phyloP scores from a whole-genome alignment of 768 basidiomycete genomes.

The Pulveroboletus frians region DNA sequence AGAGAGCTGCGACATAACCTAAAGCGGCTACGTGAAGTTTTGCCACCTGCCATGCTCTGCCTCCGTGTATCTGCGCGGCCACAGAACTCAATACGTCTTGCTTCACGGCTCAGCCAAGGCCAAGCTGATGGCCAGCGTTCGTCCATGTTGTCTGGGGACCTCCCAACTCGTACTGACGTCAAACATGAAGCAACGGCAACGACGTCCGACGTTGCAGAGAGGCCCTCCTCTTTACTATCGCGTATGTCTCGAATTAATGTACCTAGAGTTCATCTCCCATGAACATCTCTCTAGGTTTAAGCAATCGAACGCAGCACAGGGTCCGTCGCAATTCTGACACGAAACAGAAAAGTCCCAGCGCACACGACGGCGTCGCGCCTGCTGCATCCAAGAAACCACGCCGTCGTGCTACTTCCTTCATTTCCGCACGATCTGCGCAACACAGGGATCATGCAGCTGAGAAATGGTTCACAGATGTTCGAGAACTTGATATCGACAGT shows the following conservation, averaged over 20 bases:
- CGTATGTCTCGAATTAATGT: constrained; percentile 16
- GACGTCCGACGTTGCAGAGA: not conserved
- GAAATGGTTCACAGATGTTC: constrained; percentile 23
- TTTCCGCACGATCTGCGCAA: constrained; percentile 20
- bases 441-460: constrained; percentile 18
- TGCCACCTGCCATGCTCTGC: constrained; percentile 15
- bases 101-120: constrained; percentile 5
- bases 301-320: constrained; percentile 5
- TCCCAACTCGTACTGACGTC: constrained; percentile 3
- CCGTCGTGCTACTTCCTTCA: constrained; percentile 15
- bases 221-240: constrained; percentile 12
- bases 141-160: not conserved
- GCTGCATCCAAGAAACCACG: not conserved
- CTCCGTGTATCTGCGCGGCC: constrained; percentile 5
- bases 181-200: not conserved
- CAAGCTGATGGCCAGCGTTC: not conserved
- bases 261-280: not conserved
- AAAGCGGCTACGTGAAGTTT: constrained; percentile 3
- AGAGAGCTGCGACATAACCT: constrained; percentile 8
- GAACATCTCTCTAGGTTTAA: constrained; percentile 12
- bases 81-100: constrained; percentile 7
- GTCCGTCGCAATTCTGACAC: constrained; percentile 3
- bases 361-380: not conserved
- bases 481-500: constrained; percentile 14
- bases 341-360: not conserved